Evolutionary conservation across 2,329 filamentous ascomycete species (phyloP).

Genomic region (Diplodia corticola): DNA sequence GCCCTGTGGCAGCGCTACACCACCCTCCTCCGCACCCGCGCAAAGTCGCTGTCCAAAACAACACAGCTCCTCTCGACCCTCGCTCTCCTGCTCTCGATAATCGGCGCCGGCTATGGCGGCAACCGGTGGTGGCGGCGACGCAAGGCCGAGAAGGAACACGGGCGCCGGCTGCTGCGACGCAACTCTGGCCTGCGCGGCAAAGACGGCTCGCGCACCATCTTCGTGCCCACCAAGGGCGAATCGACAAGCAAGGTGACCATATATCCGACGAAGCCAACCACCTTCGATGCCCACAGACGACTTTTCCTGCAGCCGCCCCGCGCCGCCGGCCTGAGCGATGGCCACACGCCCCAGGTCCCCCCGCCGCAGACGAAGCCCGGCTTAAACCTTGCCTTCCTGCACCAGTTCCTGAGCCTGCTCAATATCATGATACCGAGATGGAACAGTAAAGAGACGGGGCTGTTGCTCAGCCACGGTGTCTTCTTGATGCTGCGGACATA

Average conservation of each 20-base stretch:
- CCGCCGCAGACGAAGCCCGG: conserved; percentile 90
- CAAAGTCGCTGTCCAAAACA: conserved; percentile 67
- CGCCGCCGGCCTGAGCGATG: conserved; percentile 73
- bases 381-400: conserved; percentile 90
- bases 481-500: conserved; percentile 94
- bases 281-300: conserved; percentile 92
- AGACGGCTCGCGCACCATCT: conserved; percentile 92
- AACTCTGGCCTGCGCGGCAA: conserved; percentile 94
- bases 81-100: conserved; percentile 73
- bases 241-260: conserved; percentile 90
- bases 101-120: conserved; percentile 76
- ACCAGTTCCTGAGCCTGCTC: conserved; percentile 93
- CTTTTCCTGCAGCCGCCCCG: conserved; percentile 90
- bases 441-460: conserved; percentile 91
- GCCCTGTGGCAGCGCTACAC: conserved; percentile 52
- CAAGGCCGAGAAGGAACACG: conserved; percentile 77
- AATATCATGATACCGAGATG: conserved; percentile 97
- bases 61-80: conserved; percentile 75
- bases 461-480: conserved; percentile 82
- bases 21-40: conserved; percentile 48
- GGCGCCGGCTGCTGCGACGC: conserved; percentile 75
- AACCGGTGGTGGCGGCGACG: conserved; percentile 73
- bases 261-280: conserved; percentile 83
- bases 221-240: conserved; percentile 81
- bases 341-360: conserved; percentile 65